Conservation (phyloP, 495 filamentous ascomycete genomes). For the Chaetomium tenue region DNA sequence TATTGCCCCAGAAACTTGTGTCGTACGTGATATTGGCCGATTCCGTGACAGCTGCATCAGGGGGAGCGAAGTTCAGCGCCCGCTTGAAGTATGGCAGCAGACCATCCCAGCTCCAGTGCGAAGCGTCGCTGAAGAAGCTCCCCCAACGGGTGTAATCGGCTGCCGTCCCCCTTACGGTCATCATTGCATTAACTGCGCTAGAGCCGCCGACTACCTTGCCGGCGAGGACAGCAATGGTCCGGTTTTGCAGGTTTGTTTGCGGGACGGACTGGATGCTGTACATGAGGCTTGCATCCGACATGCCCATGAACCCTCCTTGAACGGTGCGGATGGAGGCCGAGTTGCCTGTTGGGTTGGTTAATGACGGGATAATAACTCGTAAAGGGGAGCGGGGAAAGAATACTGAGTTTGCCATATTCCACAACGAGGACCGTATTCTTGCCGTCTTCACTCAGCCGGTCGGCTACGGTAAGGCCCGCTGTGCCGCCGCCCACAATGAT, state of each 20-base stretch:
- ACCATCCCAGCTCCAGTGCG: conserved; percentile 47
- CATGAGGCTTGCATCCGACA: conserved; percentile 24
- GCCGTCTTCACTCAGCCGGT: conserved; percentile 50
- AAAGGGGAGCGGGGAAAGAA: not conserved
- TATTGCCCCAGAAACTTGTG: conserved; percentile 44
- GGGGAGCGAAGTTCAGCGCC: conserved; percentile 44
- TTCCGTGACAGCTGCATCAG: conserved; percentile 34
- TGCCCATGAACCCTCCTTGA: conserved; percentile 32
- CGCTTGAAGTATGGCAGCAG: conserved; percentile 50
- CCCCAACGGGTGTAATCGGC: conserved; percentile 52
- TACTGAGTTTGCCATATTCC: conserved; percentile 41
- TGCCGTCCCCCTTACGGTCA: conserved; percentile 45
- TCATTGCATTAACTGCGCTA: conserved; percentile 55
- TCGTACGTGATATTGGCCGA: conserved; percentile 45
- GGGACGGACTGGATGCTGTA: conserved; percentile 47
- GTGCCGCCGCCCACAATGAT: conserved; percentile 86
- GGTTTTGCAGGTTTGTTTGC: conserved; percentile 38
- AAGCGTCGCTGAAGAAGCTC: conserved; percentile 37
- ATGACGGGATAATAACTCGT: no score
- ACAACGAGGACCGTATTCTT: conserved; percentile 51
- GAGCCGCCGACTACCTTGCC: conserved; percentile 60
- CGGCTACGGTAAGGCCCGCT: conserved; percentile 81
- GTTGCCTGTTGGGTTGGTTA: conserved; percentile 22
- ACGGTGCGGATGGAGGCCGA: conserved; percentile 30
- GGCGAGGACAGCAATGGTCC: conserved; percentile 39